Evolutionary conservation across 441 rosid genomes (phyloP), one percentile per base, ranked within the genome.

Genomic region (Erysimum cheiri): DNA sequence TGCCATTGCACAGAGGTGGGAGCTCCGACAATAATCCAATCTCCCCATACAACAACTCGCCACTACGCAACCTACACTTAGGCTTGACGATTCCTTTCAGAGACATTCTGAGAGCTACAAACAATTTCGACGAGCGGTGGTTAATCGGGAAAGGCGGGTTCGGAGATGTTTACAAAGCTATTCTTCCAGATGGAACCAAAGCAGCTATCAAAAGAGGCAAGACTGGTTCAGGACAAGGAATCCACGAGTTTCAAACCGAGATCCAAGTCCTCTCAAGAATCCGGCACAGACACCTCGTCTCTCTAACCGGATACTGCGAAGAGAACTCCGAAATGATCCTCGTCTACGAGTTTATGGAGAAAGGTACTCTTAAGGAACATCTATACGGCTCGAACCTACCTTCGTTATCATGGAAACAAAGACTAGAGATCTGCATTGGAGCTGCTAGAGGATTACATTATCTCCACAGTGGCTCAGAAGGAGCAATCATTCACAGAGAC

Each of bases 401-500:
- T 32, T 1, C 60, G 1, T 26, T 76, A 33, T 24, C 71, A 31
- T 76, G 79, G 79, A 76, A 70, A 65, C 63, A 76, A 22, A 56
- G 79, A 59, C 62, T 76, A 13, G 76, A 76, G 28, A 76, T 76
- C 0, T 76, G 79, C 37, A 76, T 76, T 32, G 79, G 79, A 63
- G 75, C 75, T 56, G 79, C 79, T 0, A 70, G 37, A 70, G 79
- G 79, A 0, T 65, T 76, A 9, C 67, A 70, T 57, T 76, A 76
- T 59, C 72, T 76, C 1, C 79, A 76, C 67, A 59, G 71, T 48
- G 75, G 79, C 24, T 11, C 75, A 57, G 70, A 70, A 11, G 75
- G 62, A 66, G 69, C 60, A 15, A 75, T 82, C 54, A 74, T 77
- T 15, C 85, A 82, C 19, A 75, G 83, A 41, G 85, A 82, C 7